Evolutionary conservation across 768 basidiomycete genomes (phyloP).

Genomic region (Hericium coralloides): DNA sequence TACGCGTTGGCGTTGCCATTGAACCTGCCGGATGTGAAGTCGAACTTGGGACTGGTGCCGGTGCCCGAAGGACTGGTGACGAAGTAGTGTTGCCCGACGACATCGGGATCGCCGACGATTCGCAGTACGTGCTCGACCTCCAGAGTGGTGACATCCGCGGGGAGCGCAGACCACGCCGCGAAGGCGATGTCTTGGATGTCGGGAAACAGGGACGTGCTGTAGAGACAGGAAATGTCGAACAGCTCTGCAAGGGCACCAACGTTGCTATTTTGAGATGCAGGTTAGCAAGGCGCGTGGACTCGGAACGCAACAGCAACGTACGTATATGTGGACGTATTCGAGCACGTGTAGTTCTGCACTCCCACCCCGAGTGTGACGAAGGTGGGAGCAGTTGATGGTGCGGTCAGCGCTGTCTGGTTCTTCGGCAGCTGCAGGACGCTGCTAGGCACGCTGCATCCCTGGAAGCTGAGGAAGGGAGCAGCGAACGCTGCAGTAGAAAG

Average conservation of each 20-base stretch:
- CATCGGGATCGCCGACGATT: not conserved
- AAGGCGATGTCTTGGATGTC: not conserved
- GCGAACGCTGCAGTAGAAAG: not conserved
- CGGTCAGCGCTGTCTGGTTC: not conserved
- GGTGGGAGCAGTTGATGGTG: not conserved
- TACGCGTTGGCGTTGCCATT: slow-evolving; percentile 3
- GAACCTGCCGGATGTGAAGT: slow-evolving; percentile 3
- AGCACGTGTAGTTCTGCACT: slow-evolving; percentile 3
- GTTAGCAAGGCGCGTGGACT: not conserved
- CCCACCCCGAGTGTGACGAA: slow-evolving; percentile 1
- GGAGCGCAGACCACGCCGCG: not conserved
- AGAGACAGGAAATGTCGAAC: slow-evolving; percentile 6
- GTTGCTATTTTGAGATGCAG: not conserved
- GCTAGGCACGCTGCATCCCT: not conserved
- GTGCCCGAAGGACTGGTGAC: not conserved
- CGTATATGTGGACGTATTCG: not conserved
- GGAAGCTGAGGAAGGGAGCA: not conserved
- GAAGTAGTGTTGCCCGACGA: slow-evolving; percentile 9
- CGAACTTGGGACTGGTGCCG: not conserved
- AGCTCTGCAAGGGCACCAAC: slow-evolving; percentile 8
- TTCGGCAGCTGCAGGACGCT: not conserved
- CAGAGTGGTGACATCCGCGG: not conserved
- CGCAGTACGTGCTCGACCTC: not conserved
- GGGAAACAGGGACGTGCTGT: not conserved
- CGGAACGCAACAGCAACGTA: not conserved